A percentile compares a stretch with the other conserved stretches of the same genome.
phyloP scores from a whole-genome alignment of 345 rosid species.

The Eutrema heterophyllum region DNA sequence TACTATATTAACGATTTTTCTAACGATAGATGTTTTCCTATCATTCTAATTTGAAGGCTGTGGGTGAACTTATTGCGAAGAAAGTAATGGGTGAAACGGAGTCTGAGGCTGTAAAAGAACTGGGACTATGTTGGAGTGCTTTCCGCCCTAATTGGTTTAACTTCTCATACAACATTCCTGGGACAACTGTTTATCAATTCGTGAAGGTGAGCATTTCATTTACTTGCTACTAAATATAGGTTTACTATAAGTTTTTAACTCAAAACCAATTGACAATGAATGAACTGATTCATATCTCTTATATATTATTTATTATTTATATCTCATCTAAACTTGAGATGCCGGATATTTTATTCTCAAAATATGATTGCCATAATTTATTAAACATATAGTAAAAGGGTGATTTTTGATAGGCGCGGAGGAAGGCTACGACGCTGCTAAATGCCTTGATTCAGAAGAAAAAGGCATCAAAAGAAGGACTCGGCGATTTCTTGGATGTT shows the following conservation, averaged over 20 bases:
- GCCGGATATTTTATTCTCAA: too few relatives aligned
- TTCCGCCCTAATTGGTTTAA: background rate
- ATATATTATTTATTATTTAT: too few relatives aligned
- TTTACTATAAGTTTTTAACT: too few relatives aligned
- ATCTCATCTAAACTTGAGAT: too few relatives aligned
- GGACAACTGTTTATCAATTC: background rate
- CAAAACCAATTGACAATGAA: too few relatives aligned
- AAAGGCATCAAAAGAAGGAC: background rate
- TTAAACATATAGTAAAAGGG: too few relatives aligned
- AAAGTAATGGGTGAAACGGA: background rate
- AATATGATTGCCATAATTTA: too few relatives aligned
- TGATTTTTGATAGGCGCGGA: background rate
- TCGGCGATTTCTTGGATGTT: background rate
- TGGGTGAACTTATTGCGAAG: background rate
- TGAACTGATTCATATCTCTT: too few relatives aligned
- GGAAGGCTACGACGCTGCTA: background rate
- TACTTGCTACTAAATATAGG: too few relatives aligned
- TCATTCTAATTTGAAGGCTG: background rate
- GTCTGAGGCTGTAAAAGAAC: background rate
- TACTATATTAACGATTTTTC: too few relatives aligned
- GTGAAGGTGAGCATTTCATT: background rate
- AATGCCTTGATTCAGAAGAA: background rate
- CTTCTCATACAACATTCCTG: background rate
- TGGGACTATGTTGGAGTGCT: background rate
- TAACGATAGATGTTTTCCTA: too few relatives aligned